These are phyloP conservation scores for Sugiyamaella pinicola DNA, from an alignment of 1,139 yeast species.

Conservation along the genomic window DNA sequence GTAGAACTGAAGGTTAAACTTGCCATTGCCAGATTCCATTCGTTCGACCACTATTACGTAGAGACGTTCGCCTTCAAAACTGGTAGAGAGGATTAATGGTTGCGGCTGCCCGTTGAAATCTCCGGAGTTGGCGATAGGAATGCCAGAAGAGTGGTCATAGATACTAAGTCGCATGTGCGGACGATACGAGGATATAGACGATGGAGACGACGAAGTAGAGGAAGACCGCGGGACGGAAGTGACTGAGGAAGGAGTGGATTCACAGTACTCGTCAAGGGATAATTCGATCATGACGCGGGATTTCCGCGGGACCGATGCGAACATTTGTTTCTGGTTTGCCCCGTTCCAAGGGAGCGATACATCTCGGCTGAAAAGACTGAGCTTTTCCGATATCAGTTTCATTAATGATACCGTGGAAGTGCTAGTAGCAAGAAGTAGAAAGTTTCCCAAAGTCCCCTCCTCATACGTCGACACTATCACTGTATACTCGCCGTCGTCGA, in stretches of 20 bases:
- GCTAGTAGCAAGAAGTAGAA: conserved; percentile 16
- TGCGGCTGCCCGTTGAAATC: conserved; percentile 46
- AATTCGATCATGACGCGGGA: conserved; percentile 16
- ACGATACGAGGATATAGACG: conserved; percentile 26
- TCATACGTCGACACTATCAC: conserved; percentile 42
- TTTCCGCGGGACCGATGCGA: conserved; percentile 17
- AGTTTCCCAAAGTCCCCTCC: conserved; percentile 9
- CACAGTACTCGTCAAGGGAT: conserved; percentile 2
- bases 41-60: conserved; percentile 35
- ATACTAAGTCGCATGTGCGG: conserved; percentile 40
- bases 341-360: conserved; percentile 30
- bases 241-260: conserved; percentile 16
- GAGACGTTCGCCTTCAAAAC: conserved; percentile 16
- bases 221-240: background rate
- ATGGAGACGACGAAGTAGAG: background rate
- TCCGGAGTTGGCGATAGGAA: conserved; percentile 42
- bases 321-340: conserved; percentile 29
- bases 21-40: conserved; percentile 39
- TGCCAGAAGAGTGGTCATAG: conserved; percentile 26
- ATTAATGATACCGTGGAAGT: conserved; percentile 28
- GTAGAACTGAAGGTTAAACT: conserved; percentile 26
- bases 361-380: conserved; percentile 32
- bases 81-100: conserved; percentile 8
- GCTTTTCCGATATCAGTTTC: conserved; percentile 29
- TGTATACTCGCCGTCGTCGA: conserved; percentile 47